Evolutionary conservation across 306 rosid species (phyloP).

Genomic region (cucumber (Cucumis sativus)): Cucumber_9930_V3 NC_026655.2:32296501-32297000

Average conservation of each 20-base stretch:
- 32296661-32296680: too few species aligned
- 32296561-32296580: neutral
- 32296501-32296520: neutral
- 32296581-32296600: neutral
- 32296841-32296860: neutral
- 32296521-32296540: neutral
- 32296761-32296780: too few species aligned
- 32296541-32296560: neutral
- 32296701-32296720: too few species aligned
- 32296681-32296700: too few species aligned
- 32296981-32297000: neutral
- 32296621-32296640: too few species aligned
- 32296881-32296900: neutral
- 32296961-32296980: neutral
- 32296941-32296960: neutral
- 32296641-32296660: too few species aligned
- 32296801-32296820: too few species aligned
- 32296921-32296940: neutral
- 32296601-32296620: neutral
- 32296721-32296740: too few species aligned
- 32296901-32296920: neutral
- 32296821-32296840: too few species aligned
- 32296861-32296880: neutral
- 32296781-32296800: too few species aligned
- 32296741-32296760: too few species aligned